Evolutionary conservation across 2,329 filamentous ascomycete genomes (phyloP).

Genomic region (Trichoderma harzianum): DNA sequence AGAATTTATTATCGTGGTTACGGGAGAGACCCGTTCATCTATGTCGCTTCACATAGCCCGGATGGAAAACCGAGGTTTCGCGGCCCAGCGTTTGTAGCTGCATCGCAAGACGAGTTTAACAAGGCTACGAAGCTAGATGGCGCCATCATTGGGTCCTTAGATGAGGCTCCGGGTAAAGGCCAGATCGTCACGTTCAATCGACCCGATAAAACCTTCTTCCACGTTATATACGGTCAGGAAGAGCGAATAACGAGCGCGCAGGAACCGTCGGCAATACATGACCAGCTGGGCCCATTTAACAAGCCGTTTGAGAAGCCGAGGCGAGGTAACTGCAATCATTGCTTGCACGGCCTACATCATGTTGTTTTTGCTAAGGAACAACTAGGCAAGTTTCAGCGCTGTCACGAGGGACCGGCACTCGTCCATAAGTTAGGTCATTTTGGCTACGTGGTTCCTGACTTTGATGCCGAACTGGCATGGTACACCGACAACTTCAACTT

Average conservation of each 20-base stretch:
- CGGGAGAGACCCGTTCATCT: conserved; percentile 47
- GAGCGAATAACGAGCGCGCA: background rate
- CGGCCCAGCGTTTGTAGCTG: background rate
- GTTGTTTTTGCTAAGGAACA: background rate
- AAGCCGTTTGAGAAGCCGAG: background rate
- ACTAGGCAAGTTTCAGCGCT: background rate
- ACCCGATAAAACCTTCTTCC: conserved; percentile 32
- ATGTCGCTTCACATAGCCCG: conserved; percentile 33
- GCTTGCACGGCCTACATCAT: background rate
- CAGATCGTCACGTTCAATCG: conserved; percentile 34
- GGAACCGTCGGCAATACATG: background rate
- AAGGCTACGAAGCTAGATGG: background rate
- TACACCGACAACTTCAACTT: conserved; percentile 43
- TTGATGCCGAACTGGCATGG: conserved; percentile 33
- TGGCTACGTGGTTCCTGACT: conserved; percentile 31
- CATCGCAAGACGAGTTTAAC: conserved; percentile 15
- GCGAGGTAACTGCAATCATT: background rate
- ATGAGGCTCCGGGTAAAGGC: conserved; percentile 32
- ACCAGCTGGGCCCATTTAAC: background rate
- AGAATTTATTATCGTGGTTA: conserved; percentile 49
- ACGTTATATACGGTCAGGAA: conserved; percentile 27
- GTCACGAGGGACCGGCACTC: background rate
- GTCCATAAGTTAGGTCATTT: conserved; percentile 41
- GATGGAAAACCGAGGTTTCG: background rate
- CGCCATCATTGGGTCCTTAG: background rate